Evolutionary conservation across 768 basidiomycete genomes (phyloP), one percentile per base, ranked within the genome.

Genomic region (Tephrocybe rancida): DNA sequence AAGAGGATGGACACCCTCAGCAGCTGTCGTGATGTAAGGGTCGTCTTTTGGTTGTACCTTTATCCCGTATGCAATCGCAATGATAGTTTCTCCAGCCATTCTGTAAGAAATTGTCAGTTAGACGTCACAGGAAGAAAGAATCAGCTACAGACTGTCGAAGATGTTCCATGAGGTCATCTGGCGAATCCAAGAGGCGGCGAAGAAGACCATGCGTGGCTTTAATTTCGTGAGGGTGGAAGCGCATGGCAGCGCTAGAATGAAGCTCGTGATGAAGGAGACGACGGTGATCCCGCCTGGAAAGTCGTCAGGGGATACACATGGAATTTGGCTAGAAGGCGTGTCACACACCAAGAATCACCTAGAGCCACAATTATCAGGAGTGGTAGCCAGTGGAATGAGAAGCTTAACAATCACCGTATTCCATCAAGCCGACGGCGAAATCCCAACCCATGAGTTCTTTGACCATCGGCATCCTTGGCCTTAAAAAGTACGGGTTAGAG

Each of bases 1-100:
- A 19, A 74, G 51, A 0, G 65, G 65, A 1, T 60, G 50, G 21
- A 73, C 46, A 9, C 70, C 67, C 27, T 66, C 54, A 29, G 73
- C 69, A 0, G 69, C 68, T 2, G 62, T 64, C 13, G 52, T 50
- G 27, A 78, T 64, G 50, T 73, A 70, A 3, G 70, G 70, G 43
- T 77, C 74, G 27, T 74, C 58, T 13, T 61, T 56, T 1, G 64
- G 58, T 16, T 62, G 57, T 8, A 70, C 56, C n/a, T 68, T 56
- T 34, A 73, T 57, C 9, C 74, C 74, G 48, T 75, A 75, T 7
- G 62, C 66, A 22, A 73, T 62, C 16, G 61, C 59, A 0, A 74
- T 60, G 3, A 49, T 76, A 74, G 7, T 61, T 18, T 63, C 67
- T 8, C 70, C 61, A 1, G 63, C 52, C 52, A 60, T 50, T 1